Conservation (phyloP, 208 protist genomes). For the Leishmania amazonensis region DNA sequence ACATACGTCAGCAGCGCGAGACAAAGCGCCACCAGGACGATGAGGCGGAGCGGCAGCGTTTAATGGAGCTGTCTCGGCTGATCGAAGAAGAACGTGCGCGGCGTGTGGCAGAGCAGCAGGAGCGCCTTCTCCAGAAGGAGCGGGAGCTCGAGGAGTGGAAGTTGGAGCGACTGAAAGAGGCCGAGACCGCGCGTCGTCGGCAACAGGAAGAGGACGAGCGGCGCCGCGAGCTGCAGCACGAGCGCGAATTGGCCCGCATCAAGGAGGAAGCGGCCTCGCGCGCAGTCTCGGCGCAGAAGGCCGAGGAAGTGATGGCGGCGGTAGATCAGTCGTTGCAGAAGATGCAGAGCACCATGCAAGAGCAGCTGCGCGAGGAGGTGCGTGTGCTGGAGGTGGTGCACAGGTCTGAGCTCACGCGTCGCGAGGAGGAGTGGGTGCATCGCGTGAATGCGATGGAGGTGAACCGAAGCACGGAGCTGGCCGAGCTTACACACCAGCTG, state of each 20-base stretch:
- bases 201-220: conserved; percentile 71
- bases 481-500: conserved; percentile 55
- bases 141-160: conserved; percentile 88
- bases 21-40: conserved; percentile 48
- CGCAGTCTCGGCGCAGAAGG: conserved; percentile 24
- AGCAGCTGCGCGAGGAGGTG: conserved; percentile 43
- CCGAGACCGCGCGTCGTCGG: conserved; percentile 46
- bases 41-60: conserved; percentile 55
- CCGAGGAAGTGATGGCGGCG: conserved; percentile 39
- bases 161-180: conserved; percentile 55
- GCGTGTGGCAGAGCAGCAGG: conserved; percentile 68
- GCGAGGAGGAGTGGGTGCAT: conserved; percentile 51
- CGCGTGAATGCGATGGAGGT: conserved; percentile 47
- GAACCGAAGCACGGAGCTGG: conserved; percentile 51
- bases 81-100: conserved; percentile 65
- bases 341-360: conserved; percentile 40
- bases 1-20: conserved; percentile 31
- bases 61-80: conserved; percentile 51
- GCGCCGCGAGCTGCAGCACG: conserved; percentile 65
- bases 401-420: conserved; percentile 22
- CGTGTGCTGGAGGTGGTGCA: conserved; percentile 37
- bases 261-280: conserved; percentile 61
- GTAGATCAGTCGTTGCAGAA: conserved; percentile 43
- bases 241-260: conserved; percentile 70
- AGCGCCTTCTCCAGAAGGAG: conserved; percentile 70